Percentiles rank a stretch among this genome's conserved stretches.
These are phyloP conservation scores for Spongispora temasekensis DNA, from an alignment of 1,284 basidiomycete genomes.

Conservation along the genomic window DNA sequence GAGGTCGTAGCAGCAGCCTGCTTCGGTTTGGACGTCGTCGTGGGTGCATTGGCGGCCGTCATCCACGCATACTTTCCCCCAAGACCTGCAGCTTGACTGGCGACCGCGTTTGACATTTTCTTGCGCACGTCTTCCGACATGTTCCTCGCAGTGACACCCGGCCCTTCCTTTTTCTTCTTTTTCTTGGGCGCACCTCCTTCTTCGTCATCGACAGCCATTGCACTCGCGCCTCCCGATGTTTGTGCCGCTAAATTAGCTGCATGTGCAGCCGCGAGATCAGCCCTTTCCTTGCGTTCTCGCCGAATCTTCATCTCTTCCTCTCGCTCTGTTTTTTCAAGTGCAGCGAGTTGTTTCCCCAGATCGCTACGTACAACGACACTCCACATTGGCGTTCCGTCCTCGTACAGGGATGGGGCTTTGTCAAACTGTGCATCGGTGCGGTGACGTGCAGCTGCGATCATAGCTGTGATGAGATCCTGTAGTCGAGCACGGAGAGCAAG, in stretches of 20 bases:
- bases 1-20: conserved; percentile 30
- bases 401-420: conserved; percentile 62
- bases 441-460: conserved; percentile 73
- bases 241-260: conserved; percentile 62
- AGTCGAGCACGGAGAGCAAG: conserved; percentile 76
- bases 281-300: conserved; percentile 72
- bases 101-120: conserved; percentile 86
- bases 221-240: conserved; percentile 39
- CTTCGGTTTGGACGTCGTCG: conserved; percentile 51
- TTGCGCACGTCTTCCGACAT: conserved; percentile 88
- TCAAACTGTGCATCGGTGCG: conserved; percentile 71
- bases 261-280: conserved; percentile 66
- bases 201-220: conserved; percentile 37
- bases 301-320: conserved; percentile 78
- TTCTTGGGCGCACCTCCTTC: conserved; percentile 65
- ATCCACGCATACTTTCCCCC: conserved; percentile 85
- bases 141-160: conserved; percentile 79
- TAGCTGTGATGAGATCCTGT: conserved; percentile 67
- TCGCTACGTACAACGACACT: conserved; percentile 70
- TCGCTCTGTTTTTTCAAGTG: conserved; percentile 73
- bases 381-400: conserved; percentile 75
- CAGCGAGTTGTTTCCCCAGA: conserved; percentile 71
- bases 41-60: conserved; percentile 57
- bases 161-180: conserved; percentile 83
- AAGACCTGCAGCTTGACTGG: conserved; percentile 82